A percentile compares a stretch with the other conserved stretches of the same genome.
These are phyloP conservation scores for Isabelozyma pseudorhagii DNA, from an alignment of 805 yeast genomes.

Conservation along the genomic window DNA sequence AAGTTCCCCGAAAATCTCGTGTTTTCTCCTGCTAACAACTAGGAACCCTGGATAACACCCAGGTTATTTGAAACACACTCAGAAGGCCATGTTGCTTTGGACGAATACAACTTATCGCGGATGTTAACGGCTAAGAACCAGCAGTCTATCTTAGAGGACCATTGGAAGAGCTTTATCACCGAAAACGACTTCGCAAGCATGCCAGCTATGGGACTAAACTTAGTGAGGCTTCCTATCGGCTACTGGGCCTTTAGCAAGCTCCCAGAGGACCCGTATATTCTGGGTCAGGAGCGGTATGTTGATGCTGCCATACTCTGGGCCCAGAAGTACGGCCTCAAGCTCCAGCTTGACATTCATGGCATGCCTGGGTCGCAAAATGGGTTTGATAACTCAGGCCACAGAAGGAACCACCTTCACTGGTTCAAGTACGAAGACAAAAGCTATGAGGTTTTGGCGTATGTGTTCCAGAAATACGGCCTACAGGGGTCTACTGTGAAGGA, in stretches of 20 bases:
- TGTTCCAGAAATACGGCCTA: background rate
- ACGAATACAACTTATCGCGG: slow-evolving; percentile 56
- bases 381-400: slow-evolving; percentile 75
- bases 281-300: slow-evolving; percentile 65
- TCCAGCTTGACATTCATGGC: slow-evolving; percentile 78
- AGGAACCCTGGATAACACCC: slow-evolving; percentile 70
- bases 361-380: slow-evolving; percentile 88
- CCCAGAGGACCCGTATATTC: slow-evolving; percentile 59
- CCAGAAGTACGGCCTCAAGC: slow-evolving; percentile 52
- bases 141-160: slow-evolving; percentile 37
- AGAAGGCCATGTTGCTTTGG: slow-evolving; percentile 44
- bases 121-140: slow-evolving; percentile 48
- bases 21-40: background rate
- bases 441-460: background rate
- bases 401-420: slow-evolving; percentile 27
- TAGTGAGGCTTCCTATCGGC: slow-evolving; percentile 74
- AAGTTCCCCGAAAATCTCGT: background rate
- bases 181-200: slow-evolving; percentile 58
- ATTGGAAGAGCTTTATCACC: slow-evolving; percentile 59
- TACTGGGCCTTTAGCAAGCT: slow-evolving; percentile 71
- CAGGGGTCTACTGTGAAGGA: background rate
- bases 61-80: slow-evolving; percentile 39
- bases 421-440: slow-evolving; percentile 4
- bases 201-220: slow-evolving; percentile 52
- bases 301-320: slow-evolving; percentile 73